phyloP scores from a whole-genome alignment of 164 flowering plant genomes.

The Cinnamomum chago region DNA sequence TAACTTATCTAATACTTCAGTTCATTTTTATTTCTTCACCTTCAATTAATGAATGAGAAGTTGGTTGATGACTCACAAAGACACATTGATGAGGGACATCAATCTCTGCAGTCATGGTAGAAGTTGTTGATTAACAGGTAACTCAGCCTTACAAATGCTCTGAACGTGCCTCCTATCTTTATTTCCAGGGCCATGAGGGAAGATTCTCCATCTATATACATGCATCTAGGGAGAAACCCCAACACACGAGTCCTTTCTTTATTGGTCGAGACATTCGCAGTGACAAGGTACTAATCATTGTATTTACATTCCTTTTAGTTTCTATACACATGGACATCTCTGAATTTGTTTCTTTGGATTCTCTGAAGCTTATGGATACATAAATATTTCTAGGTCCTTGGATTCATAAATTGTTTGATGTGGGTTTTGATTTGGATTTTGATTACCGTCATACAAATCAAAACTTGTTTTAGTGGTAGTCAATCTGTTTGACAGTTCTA shows the following conservation, averaged over 20 bases:
- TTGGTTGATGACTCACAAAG: neutral
- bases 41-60: neutral
- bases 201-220: constrained; percentile 82
- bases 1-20: neutral
- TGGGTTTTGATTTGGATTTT: neutral
- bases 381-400: neutral
- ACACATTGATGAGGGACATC: neutral
- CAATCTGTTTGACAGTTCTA: neutral
- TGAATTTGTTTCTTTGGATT: neutral
- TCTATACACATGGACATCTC: neutral
- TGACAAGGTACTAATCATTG: constrained; percentile 43
- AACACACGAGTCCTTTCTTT: constrained; percentile 68
- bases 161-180: neutral
- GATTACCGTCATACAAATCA: neutral
- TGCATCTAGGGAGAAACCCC: constrained; percentile 77
- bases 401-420: neutral
- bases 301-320: neutral
- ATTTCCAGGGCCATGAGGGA: constrained; percentile 79
- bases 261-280: constrained; percentile 61
- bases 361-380: neutral
- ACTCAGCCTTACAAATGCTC: neutral
- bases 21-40: neutral
- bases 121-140: neutral
- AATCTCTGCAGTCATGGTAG: neutral
- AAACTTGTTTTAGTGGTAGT: neutral